Evolutionary conservation across 129 eudicot genomes (phyloP).

Genomic region (Centrapalus pauciflorus): DNA sequence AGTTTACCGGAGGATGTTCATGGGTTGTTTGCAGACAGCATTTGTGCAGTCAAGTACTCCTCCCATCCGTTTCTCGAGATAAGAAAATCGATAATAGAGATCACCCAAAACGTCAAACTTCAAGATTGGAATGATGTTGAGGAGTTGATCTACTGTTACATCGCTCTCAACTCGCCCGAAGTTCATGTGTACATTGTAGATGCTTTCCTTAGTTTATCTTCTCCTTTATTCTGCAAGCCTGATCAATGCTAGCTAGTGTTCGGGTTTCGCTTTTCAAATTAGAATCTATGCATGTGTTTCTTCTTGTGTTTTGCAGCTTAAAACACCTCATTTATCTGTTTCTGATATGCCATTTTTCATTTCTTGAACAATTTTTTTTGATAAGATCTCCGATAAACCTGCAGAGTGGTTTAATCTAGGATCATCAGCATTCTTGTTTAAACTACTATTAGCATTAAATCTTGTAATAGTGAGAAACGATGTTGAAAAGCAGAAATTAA

Average conservation of each 20-base stretch:
- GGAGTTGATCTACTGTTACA: slow-evolving; percentile 68
- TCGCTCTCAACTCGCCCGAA: slow-evolving; percentile 62
- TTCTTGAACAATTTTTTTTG: too few relatives aligned
- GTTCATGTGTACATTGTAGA: slow-evolving; percentile 45
- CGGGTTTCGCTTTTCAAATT: neutral
- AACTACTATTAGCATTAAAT: too few relatives aligned
- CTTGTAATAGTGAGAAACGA: too few relatives aligned
- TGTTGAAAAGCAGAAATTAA: too few relatives aligned
- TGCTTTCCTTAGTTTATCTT: slow-evolving; percentile 58
- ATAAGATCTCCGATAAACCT: too few relatives aligned
- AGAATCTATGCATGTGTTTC: neutral
- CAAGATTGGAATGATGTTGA: slow-evolving; percentile 64
- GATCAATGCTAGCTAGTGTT: neutral
- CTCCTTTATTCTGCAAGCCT: neutral
- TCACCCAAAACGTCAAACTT: slow-evolving; percentile 42
- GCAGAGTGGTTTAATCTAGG: too few relatives aligned
- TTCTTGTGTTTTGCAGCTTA: neutral
- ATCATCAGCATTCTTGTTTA: too few relatives aligned
- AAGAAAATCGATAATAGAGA: slow-evolving; percentile 49
- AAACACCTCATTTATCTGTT: too few relatives aligned
- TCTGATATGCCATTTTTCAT: too few relatives aligned
- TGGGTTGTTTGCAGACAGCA: slow-evolving; percentile 48
- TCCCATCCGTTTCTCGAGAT: slow-evolving; percentile 44
- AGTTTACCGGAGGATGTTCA: slow-evolving; percentile 58
- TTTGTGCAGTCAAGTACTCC: slow-evolving; percentile 63